phyloP scores from a whole-genome alignment of 371 early-diverging fungal species.

The Polyrhizophydium stewartii region DNA sequence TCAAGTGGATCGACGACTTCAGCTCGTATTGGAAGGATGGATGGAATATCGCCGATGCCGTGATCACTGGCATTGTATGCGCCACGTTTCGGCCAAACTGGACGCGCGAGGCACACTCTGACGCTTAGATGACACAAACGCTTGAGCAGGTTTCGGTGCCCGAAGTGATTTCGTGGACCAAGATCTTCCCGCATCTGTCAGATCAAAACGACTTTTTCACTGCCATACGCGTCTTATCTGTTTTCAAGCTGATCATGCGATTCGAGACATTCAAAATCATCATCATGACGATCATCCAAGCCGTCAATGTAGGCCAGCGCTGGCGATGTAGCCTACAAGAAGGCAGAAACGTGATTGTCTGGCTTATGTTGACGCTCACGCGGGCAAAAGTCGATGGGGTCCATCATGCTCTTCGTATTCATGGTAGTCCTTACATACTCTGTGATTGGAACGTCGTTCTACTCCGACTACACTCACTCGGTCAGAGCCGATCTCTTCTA shows the following conservation, averaged over 20 bases:
- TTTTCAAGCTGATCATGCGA: slow-evolving; percentile 33
- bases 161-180: neutral
- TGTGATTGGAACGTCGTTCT: no score
- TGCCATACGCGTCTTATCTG: slow-evolving; percentile 25
- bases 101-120: no score
- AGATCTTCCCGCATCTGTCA: neutral
- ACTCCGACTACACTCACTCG: no score
- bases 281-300: slow-evolving; percentile 35
- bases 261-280: slow-evolving; percentile 30
- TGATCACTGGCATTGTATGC: slow-evolving; percentile 20
- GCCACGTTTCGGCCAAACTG: no score
- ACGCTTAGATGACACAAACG: no score
- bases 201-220: neutral
- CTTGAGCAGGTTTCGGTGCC: neutral
- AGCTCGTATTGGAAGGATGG: slow-evolving; percentile 27
- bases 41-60: slow-evolving; percentile 40
- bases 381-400: slow-evolving; percentile 27
- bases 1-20: slow-evolving; percentile 27
- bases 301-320: slow-evolving; percentile 23
- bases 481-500: no score
- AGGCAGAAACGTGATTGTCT: neutral
- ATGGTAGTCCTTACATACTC: neutral
- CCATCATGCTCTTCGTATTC: slow-evolving; percentile 20
- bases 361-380: neutral
- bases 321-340: neutral